phyloP scores from a whole-genome alignment of 129 eudicot species.

The Gnaphalium uliginosum region DNA sequence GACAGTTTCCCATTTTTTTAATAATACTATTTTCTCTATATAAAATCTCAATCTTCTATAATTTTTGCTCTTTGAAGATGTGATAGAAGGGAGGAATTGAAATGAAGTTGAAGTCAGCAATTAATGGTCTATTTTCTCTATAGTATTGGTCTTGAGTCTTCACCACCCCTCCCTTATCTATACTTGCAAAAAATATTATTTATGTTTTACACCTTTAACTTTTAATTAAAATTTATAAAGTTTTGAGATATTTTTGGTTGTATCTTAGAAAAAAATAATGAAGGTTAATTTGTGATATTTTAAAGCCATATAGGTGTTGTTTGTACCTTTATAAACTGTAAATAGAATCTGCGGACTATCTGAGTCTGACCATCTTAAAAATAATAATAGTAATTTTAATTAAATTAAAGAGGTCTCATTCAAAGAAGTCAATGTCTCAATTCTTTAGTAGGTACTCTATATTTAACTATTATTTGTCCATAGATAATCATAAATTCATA shows the following conservation, averaged over 20 bases:
- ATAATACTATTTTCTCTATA: slow-evolving; percentile 14
- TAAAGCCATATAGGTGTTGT: not conserved
- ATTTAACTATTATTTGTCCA: slow-evolving; percentile 15
- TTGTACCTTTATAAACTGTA: not conserved
- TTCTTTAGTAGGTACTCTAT: slow-evolving; percentile 27
- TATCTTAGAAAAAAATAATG: not conserved
- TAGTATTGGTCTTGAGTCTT: slow-evolving; percentile 16
- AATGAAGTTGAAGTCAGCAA: slow-evolving; percentile 24
- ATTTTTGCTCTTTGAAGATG: slow-evolving; percentile 15
- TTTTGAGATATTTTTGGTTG: not conserved
- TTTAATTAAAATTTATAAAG: not conserved
- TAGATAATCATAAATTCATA: slow-evolving; percentile 20
- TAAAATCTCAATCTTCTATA: not conserved
- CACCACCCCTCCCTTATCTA: slow-evolving; percentile 49
- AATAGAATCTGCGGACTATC: not conserved
- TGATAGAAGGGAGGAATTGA: slow-evolving; percentile 19
- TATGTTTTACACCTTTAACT: not conserved
- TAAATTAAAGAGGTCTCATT: slow-evolving; percentile 40
- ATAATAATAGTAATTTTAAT: not conserved
- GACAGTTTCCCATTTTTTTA: slow-evolving; percentile 81
- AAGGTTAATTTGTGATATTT: not conserved
- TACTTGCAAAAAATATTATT: slow-evolving; percentile 7
- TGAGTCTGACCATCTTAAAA: not conserved
- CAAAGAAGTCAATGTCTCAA: slow-evolving; percentile 27
- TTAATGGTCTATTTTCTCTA: slow-evolving; percentile 34